Percentiles rank a stretch among this genome's conserved stretches.
Evolutionary conservation across 2,329 filamentous ascomycete species (phyloP).

Genomic region (Podosphaera xanthii): DNA sequence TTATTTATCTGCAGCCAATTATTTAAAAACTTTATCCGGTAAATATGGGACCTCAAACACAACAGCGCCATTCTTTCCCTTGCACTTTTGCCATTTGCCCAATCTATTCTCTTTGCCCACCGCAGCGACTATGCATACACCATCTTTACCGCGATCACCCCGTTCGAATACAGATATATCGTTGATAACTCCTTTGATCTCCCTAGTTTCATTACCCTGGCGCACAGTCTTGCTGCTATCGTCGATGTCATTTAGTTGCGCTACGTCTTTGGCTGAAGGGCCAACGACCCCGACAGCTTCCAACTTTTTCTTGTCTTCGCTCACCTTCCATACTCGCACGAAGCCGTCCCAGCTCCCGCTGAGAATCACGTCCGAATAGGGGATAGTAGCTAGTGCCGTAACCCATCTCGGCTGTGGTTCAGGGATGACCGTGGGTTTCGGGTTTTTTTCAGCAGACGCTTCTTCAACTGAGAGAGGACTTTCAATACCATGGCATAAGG

Average conservation of each 20-base stretch:
- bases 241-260: no score
- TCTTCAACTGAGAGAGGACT: constrained; percentile 41
- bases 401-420: constrained; percentile 62
- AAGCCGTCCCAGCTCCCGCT: constrained; percentile 89
- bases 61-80: constrained; percentile 55
- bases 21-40: constrained; percentile 1
- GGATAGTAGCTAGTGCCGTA: constrained; percentile 66
- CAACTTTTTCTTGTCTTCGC: constrained; percentile 59
- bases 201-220: neutral
- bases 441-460: constrained; percentile 48
- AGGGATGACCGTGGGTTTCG: constrained; percentile 34
- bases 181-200: constrained; percentile 51
- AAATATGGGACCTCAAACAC: constrained; percentile 56
- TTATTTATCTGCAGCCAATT: no score
- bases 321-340: constrained; percentile 66
- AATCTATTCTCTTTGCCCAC: constrained; percentile 70
- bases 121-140: constrained; percentile 65
- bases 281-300: constrained; percentile 47
- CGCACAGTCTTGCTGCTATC: neutral
- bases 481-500: constrained; percentile 69
- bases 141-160: constrained; percentile 51
- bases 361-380: constrained; percentile 74
- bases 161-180: constrained; percentile 72
- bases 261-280: no score
- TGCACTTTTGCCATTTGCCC: constrained; percentile 47